These are phyloP conservation scores for Exophiala spinifera DNA, from an alignment of 2,329 filamentous ascomycete genomes.

Conservation along the genomic window DNA sequence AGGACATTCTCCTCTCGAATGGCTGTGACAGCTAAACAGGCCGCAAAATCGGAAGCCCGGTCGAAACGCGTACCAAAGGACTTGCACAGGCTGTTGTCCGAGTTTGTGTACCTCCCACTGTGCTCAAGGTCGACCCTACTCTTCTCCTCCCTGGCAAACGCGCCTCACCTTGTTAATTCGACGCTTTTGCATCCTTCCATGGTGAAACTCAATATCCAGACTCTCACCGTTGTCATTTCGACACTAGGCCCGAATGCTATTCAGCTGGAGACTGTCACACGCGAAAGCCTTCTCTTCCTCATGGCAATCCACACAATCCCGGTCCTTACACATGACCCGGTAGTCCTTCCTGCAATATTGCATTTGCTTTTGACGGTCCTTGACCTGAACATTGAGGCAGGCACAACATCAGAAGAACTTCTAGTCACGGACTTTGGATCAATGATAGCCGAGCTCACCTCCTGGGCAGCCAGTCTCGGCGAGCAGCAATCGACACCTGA, in stretches of 20 bases:
- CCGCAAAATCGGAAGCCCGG: slow-evolving; percentile 42
- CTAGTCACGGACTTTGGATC: slow-evolving; percentile 72
- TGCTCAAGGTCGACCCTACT: slow-evolving; percentile 71
- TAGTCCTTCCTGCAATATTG: slow-evolving; percentile 70
- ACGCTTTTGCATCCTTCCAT: slow-evolving; percentile 68
- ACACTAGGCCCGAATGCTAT: slow-evolving; percentile 77
- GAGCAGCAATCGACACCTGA: slow-evolving; percentile 48
- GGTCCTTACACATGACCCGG: slow-evolving; percentile 58
- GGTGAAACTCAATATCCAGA: slow-evolving; percentile 78
- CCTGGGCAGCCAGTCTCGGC: slow-evolving; percentile 80
- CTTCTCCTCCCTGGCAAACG: slow-evolving; percentile 22
- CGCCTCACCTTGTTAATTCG: slow-evolving; percentile 31
- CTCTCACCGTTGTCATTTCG: slow-evolving; percentile 76
- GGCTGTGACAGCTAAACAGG: slow-evolving; percentile 57
- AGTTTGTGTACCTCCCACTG: slow-evolving; percentile 82
- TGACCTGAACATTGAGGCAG: slow-evolving; percentile 65
- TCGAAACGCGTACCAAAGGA: slow-evolving; percentile 68
- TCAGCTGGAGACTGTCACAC: slow-evolving; percentile 72
- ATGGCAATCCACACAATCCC: slow-evolving; percentile 59
- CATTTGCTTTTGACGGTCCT: slow-evolving; percentile 76
- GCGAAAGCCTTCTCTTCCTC: slow-evolving; percentile 80
- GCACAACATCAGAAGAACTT: slow-evolving; percentile 56
- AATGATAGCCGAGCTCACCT: slow-evolving; percentile 78
- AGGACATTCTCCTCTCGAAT: slow-evolving; percentile 82
- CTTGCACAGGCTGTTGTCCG: slow-evolving; percentile 70